These are phyloP conservation scores for Smithsoniella earleae DNA, from an alignment of 163 green algal species.

Conservation along the genomic window DNA sequence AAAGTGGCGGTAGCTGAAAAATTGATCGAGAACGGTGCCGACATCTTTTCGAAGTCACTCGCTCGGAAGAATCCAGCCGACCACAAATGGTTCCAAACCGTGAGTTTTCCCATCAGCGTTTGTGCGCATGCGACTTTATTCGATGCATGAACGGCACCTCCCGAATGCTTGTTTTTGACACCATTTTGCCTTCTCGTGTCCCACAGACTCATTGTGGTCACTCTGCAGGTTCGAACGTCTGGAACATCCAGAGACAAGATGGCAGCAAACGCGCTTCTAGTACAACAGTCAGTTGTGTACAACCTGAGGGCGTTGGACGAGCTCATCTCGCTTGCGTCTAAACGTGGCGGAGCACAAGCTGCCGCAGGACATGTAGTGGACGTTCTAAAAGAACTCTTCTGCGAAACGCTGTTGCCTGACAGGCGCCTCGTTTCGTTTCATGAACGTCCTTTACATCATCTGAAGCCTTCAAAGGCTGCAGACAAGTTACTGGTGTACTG, in stretches of 20 bases:
- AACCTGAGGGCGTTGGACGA: slow-evolving; percentile 72
- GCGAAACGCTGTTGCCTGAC: slow-evolving; percentile 66
- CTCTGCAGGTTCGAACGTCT: slow-evolving; percentile 47
- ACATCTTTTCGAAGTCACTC: slow-evolving; percentile 52
- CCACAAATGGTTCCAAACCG: slow-evolving; percentile 61
- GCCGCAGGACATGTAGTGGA: slow-evolving; percentile 53
- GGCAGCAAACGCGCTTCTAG: slow-evolving; percentile 73
- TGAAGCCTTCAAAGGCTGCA: slow-evolving; percentile 45
- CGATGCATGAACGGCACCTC: background rate
- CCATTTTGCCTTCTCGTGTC: background rate
- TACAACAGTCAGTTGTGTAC: slow-evolving; percentile 65
- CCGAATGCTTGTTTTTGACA: background rate
- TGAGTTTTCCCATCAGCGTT: background rate
- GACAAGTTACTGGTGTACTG: slow-evolving; percentile 60
- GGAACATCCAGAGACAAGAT: slow-evolving; percentile 83
- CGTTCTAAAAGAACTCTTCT: slow-evolving; percentile 73
- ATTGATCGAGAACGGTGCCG: slow-evolving; percentile 57
- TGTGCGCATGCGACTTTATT: background rate
- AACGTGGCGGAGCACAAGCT: slow-evolving; percentile 63
- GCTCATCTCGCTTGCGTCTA: slow-evolving; percentile 61
- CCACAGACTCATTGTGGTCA: background rate
- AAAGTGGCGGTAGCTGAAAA: slow-evolving; percentile 35
- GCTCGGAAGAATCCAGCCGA: slow-evolving; percentile 49
- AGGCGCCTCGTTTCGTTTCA: slow-evolving; percentile 76
- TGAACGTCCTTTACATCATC: slow-evolving; percentile 64